Percentiles rank a stretch among this genome's conserved stretches.
phyloP scores from a whole-genome alignment of 2,329 filamentous ascomycete genomes.

The Dactylellina parvicollis region DNA sequence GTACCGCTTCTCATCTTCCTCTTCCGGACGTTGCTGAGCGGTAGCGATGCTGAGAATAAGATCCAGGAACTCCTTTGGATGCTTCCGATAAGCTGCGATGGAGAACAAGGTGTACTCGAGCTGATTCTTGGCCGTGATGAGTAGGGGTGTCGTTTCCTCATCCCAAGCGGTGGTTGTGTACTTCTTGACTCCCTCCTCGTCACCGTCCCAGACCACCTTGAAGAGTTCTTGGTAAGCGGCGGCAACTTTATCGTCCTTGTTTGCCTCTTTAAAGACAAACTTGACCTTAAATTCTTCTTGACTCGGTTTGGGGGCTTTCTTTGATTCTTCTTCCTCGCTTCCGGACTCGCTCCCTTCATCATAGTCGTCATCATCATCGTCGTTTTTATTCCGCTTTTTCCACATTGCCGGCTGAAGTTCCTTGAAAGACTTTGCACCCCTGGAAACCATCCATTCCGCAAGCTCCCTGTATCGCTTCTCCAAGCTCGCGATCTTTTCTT shows the following conservation, averaged over 20 bases:
- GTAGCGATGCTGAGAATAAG: constrained; percentile 75
- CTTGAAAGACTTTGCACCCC: constrained; percentile 73
- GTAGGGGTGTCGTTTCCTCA: constrained; percentile 73
- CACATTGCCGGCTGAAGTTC: constrained; percentile 70
- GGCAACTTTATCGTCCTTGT: constrained; percentile 42
- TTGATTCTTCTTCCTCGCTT: constrained; percentile 55
- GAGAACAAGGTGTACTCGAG: constrained; percentile 67
- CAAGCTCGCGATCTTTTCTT: constrained; percentile 68
- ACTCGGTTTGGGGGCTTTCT: neutral
- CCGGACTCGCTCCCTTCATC: constrained; percentile 2
- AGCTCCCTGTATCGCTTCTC: constrained; percentile 55
- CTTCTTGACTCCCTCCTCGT: constrained; percentile 60
- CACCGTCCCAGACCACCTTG: constrained; percentile 77
- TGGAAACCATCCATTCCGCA: constrained; percentile 58
- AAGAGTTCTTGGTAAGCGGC: constrained; percentile 61
- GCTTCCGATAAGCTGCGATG: constrained; percentile 73
- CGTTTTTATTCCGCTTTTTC: constrained; percentile 40
- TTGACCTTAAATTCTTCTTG: constrained; percentile 31
- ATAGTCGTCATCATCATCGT: constrained; percentile 44
- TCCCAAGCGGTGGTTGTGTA: constrained; percentile 60
- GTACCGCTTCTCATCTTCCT: constrained; percentile 66
- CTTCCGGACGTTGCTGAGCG: constrained; percentile 72
- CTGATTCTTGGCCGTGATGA: constrained; percentile 66
- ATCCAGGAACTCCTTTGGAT: constrained; percentile 66
- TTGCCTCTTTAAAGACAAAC: constrained; percentile 52